Percentiles rank a stretch among this genome's conserved stretches.
These are phyloP conservation scores for Medicago arabica DNA, from an alignment of 306 rosid genomes.

Conservation along the genomic window DNA sequence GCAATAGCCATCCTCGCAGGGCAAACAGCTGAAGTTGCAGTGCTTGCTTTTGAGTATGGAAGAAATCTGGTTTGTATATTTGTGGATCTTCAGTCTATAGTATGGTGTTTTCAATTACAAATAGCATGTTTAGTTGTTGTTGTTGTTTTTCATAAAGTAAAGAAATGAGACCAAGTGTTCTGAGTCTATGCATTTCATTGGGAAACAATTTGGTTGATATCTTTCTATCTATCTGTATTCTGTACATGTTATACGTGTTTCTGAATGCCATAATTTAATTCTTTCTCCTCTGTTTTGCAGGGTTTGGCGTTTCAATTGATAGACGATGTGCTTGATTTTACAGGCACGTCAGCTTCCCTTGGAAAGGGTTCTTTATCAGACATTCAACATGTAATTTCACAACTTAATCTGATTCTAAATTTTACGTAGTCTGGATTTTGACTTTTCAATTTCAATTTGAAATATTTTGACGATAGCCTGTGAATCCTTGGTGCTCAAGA, in stretches of 20 bases:
- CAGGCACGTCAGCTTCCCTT: conserved; percentile 86
- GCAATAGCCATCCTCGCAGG: conserved; percentile 96
- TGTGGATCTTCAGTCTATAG: conserved; percentile 28
- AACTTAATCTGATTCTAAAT: conserved; percentile 8
- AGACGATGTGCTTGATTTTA: conserved; percentile 94
- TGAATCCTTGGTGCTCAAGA: conserved; percentile 18
- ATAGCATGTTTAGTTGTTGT: conserved; percentile 14
- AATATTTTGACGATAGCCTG: conserved; percentile 21
- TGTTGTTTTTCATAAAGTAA: too few species aligned
- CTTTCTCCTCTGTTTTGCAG: conserved; percentile 53
- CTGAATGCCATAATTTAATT: conserved; percentile 23
- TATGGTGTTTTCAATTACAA: conserved; percentile 11
- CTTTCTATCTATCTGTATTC: conserved; percentile 18
- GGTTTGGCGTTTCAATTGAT: conserved; percentile 95
- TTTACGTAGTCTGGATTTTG: conserved; percentile 28
- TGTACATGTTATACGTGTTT: conserved; percentile 14
- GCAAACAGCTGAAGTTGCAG: conserved; percentile 87
- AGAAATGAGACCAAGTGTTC: conserved; percentile 30
- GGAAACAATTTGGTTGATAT: conserved; percentile 15
- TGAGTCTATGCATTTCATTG: conserved; percentile 9
- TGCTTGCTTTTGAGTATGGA: conserved; percentile 86
- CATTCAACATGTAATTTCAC: conserved; percentile 74
- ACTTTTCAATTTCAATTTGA: conserved; percentile 11
- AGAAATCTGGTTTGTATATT: conserved; percentile 87
- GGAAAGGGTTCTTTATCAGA: conserved; percentile 97